Base-by-base conservation (phyloP, 2,329 filamentous ascomycete species). In the Fusarium agapanthi region DNA sequence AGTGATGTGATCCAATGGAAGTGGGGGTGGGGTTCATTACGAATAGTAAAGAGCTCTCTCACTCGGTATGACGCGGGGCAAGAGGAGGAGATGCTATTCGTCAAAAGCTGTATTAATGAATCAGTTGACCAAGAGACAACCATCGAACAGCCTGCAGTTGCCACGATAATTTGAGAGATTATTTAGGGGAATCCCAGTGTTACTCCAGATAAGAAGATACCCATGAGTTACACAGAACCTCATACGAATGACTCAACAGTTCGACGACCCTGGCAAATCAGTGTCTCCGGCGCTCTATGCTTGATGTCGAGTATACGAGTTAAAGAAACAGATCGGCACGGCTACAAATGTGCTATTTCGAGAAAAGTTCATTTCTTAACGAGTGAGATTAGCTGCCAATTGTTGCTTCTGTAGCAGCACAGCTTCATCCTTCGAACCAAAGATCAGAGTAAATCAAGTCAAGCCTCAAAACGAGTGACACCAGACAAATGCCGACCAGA, bases 1-100 rank as follows among this genome's bases (percentile, higher is more conserved):
- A 66, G 26, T 65, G 53, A 48, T 55, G 34, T 72, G 56, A 67
- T 57, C 54, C 40, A 57, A 57, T 43, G 45, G 35, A 73, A 70
- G 71, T 61, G 71, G 71, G 70, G 70, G 62, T 55, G 71, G 71
- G 67, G 66, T 50, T 60, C 30, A 67, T 61, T 73, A 55, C 65
- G 67, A 59, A 71, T 71, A 48, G 28, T 41, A 53, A 37, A 37
- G 47, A 51, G 18, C 50, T 40, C 28, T 43, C 47, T 34, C 32
- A 14, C 32, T 14, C 7, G 40, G 64, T 34, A 43, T 47, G 70
- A 64, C 67, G 71, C 67, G 71, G 71, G 67, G 71, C 55, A 71
- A 58, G 44, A 50, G 37, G 34, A 28, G 32, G 44, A 28, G 24
- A 41, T 44, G 48, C 30, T 48, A 73, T 72, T 72, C 61, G 69